Evolutionary conservation across 495 filamentous ascomycete genomes (phyloP).

Genomic region (Talaromyces thailandensis): DNA sequence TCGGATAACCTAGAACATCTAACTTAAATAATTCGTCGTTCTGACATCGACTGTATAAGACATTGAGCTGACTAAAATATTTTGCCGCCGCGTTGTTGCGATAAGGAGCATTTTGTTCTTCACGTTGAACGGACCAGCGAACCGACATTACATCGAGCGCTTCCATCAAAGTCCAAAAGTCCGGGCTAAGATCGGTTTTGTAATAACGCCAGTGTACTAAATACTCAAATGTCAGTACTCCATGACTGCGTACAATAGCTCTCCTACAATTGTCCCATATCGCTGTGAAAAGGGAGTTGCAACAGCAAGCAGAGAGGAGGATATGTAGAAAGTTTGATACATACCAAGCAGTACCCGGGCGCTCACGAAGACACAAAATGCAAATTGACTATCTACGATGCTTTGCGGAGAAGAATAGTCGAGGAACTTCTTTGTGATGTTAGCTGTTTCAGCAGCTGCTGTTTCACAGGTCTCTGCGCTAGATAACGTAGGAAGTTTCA

Average conservation of each 20-base stretch:
- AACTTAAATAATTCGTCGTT: neutral
- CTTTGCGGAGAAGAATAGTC: neutral
- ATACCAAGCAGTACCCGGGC: neutral
- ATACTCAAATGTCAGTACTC: neutral
- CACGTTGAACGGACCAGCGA: neutral
- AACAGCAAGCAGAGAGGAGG: neutral
- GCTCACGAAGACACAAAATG: slow-evolving; percentile 7
- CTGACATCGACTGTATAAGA: neutral
- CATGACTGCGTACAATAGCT: neutral
- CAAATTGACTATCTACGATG: slow-evolving; percentile 4
- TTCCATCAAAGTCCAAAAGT: neutral
- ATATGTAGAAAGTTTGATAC: neutral
- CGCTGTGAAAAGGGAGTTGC: neutral
- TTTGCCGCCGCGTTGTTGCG: neutral
- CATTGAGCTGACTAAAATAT: neutral
- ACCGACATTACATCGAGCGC: neutral
- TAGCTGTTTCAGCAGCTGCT: slow-evolving; percentile 4
- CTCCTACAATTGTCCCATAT: neutral
- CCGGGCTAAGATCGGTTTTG: neutral
- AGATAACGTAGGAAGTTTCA: slow-evolving; percentile 24
- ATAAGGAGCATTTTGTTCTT: neutral
- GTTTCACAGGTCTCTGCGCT: slow-evolving; percentile 12
- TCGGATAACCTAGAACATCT: neutral
- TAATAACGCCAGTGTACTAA: neutral
- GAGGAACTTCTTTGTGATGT: slow-evolving; percentile 6